phyloP scores from a whole-genome alignment of 306 rosid genomes.

The Vigna radiata region DNA sequence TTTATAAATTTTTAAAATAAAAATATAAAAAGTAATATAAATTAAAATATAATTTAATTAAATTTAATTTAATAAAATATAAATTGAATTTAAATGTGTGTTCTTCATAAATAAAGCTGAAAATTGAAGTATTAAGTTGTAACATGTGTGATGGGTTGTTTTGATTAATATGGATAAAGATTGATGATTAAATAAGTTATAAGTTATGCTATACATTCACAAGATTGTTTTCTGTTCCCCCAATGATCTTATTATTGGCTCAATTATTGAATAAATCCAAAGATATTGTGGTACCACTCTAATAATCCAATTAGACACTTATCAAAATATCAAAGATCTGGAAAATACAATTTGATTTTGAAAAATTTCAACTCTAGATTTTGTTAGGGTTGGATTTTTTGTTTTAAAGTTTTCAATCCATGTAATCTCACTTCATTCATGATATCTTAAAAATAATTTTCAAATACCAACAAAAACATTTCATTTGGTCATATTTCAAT shows the following conservation, averaged over 20 bases:
- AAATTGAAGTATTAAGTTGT: neutral
- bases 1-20: too few species aligned
- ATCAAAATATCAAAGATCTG: neutral
- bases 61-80: too few species aligned
- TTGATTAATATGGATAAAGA: conserved; percentile 6
- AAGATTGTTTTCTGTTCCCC: conserved; percentile 27
- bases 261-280: conserved; percentile 40
- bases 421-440: too few species aligned
- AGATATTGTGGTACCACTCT: neutral
- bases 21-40: too few species aligned
- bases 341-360: neutral
- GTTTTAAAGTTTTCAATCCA: too few species aligned
- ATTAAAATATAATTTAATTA: too few species aligned
- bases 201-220: conserved; percentile 5
- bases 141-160: neutral
- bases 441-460: too few species aligned
- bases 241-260: neutral
- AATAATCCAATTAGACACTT: conserved; percentile 1
- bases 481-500: too few species aligned
- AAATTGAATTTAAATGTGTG: too few species aligned
- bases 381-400: too few species aligned
- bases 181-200: conserved; percentile 11
- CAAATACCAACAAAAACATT: too few species aligned
- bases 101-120: neutral
- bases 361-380: too few species aligned